phyloP scores from a whole-genome alignment of 352 stramenopile genomes.

The Pythium angustatum region DNA sequence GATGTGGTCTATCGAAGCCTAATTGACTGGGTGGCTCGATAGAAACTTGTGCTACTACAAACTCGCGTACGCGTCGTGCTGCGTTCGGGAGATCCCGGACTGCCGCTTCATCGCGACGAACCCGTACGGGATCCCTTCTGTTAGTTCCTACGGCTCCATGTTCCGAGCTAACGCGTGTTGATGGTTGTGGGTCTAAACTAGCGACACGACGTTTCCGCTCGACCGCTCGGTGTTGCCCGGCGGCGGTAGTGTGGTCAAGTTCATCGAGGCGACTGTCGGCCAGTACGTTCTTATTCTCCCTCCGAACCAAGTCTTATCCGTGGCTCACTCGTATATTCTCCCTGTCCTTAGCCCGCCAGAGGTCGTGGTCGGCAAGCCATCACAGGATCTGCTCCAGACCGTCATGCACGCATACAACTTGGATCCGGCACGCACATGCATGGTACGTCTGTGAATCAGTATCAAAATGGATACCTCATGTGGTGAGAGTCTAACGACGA shows the following conservation, averaged over 20 bases:
- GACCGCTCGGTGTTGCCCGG: conserved; percentile 74
- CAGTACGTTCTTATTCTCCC: conserved; percentile 46
- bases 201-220: conserved; percentile 75
- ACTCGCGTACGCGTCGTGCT: conserved; percentile 75
- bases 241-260: conserved; percentile 67
- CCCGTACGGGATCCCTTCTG: conserved; percentile 40
- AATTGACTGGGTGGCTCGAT: no score
- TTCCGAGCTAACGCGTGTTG: no score
- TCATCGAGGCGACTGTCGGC: conserved; percentile 65
- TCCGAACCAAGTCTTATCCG: not conserved
- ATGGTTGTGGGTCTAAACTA: conserved; percentile 15
- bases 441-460: no score
- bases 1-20: no score
- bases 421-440: conserved; percentile 73
- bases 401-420: conserved; percentile 75
- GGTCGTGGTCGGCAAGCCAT: conserved; percentile 80
- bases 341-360: conserved; percentile 47
- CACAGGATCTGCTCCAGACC: conserved; percentile 79
- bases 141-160: not conserved
- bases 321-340: not conserved
- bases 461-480: no score
- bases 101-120: conserved; percentile 86
- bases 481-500: no score
- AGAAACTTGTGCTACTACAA: conserved; percentile 87
- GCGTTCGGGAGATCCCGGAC: conserved; percentile 65